A percentile compares a stretch with the other conserved stretches of the same genome.
Evolutionary conservation across 805 yeast species (phyloP).

Genomic region (Candida silvicultrix): DNA sequence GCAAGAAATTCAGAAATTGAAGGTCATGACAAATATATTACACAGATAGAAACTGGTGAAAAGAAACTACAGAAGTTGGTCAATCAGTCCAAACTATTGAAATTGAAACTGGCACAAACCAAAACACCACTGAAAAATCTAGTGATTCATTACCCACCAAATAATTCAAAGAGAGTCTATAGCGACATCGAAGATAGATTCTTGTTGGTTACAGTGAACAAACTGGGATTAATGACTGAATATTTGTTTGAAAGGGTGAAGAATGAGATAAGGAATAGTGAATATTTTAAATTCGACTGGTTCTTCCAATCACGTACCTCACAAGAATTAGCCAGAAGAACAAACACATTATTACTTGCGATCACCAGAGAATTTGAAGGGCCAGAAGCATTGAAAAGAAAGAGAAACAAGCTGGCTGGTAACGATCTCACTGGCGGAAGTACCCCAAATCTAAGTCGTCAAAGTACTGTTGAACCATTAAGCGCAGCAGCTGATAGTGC

Average conservation of each 20-base stretch:
- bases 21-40: constrained; percentile 63
- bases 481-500: not conserved
- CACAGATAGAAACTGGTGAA: constrained; percentile 71
- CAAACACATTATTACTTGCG: constrained; percentile 60
- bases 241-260: constrained; percentile 58
- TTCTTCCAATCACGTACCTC: constrained; percentile 64
- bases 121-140: constrained; percentile 59
- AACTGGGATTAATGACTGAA: constrained; percentile 56
- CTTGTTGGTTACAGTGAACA: constrained; percentile 51
- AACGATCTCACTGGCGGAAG: constrained; percentile 4
- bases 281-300: constrained; percentile 67
- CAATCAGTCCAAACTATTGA: constrained; percentile 50
- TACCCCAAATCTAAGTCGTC: constrained; percentile 24
- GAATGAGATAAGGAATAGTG: constrained; percentile 53
- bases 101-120: constrained; percentile 44
- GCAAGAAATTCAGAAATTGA: constrained; percentile 49
- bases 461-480: constrained; percentile 24
- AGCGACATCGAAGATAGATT: constrained; percentile 68
- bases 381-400: constrained; percentile 47
- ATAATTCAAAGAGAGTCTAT: constrained; percentile 70
- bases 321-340: constrained; percentile 65
- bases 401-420: constrained; percentile 21
- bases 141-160: constrained; percentile 71
- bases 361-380: constrained; percentile 66
- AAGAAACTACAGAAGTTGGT: constrained; percentile 51